phyloP scores from a whole-genome alignment of 805 yeast genomes.

The Lipomyces anomalus region DNA sequence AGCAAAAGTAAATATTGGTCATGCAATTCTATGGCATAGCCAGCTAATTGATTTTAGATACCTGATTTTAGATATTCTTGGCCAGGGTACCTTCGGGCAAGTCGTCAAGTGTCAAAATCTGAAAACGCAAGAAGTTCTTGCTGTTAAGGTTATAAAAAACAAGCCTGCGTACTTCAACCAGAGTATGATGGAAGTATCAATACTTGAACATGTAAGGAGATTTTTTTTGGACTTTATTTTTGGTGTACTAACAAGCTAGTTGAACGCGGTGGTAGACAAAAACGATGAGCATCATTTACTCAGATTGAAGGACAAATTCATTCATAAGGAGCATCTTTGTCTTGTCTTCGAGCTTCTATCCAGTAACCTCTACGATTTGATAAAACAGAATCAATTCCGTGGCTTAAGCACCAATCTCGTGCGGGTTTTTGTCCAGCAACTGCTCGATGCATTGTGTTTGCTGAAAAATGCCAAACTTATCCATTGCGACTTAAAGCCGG shows the following conservation, averaged over 20 bases:
- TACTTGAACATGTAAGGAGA: slow-evolving; percentile 55
- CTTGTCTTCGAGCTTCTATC: slow-evolving; percentile 85
- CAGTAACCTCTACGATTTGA: slow-evolving; percentile 80
- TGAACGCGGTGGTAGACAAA: slow-evolving; percentile 68
- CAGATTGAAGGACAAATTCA: slow-evolving; percentile 75
- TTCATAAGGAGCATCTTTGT: slow-evolving; percentile 89
- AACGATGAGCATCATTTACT: slow-evolving; percentile 68
- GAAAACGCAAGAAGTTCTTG: slow-evolving; percentile 77
- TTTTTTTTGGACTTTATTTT: background rate
- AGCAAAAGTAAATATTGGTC: slow-evolving; percentile 34
- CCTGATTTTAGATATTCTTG: slow-evolving; percentile 81
- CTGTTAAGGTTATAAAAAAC: slow-evolving; percentile 90
- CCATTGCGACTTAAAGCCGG: slow-evolving; percentile 97
- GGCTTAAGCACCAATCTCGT: slow-evolving; percentile 80
- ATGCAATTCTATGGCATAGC: background rate
- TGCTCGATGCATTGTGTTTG: slow-evolving; percentile 72
- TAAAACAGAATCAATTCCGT: slow-evolving; percentile 88
- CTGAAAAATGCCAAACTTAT: slow-evolving; percentile 78
- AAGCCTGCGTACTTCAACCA: slow-evolving; percentile 88
- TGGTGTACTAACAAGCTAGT: slow-evolving; percentile 16
- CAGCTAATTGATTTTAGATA: slow-evolving; percentile 40
- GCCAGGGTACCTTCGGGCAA: slow-evolving; percentile 98
- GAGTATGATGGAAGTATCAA: slow-evolving; percentile 80
- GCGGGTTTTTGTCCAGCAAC: slow-evolving; percentile 68
- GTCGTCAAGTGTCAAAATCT: slow-evolving; percentile 88